Evolutionary conservation across 1,284 basidiomycete genomes (phyloP), one percentile per base, ranked within the genome.

Genomic region (Ustilago crameri): DNA sequence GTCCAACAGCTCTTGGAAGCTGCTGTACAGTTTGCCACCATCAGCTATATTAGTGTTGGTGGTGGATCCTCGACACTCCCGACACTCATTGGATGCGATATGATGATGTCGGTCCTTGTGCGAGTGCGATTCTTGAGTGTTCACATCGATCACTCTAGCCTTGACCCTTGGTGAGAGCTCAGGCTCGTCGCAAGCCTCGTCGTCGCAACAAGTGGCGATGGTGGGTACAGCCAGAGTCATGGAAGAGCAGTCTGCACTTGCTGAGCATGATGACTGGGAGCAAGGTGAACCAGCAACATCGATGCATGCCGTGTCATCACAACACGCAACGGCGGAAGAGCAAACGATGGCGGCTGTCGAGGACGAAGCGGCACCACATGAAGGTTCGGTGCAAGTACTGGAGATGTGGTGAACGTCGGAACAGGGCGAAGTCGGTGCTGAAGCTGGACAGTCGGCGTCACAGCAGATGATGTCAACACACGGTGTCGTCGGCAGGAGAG

Each of bases 1-100:
- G 26, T 73, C 70, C 27, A 73, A 51, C 3, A 73, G 61, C 49
- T 73, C 70, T 18, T 73, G 70, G 18, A 73, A 73, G 51, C 70
- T 73, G 58, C 65, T 58, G 37, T 68, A 73, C 20, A 68, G 24
- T 17, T 51, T 58, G 4, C 65, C 70, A 15, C 48, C 49, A 17
- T 53, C 56, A 17, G 55, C 44, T 18, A 54, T 57, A 5, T 46
- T 46, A 12, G 49, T 41, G 5, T 47, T 51, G 1, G 26, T 37
- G 22, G 54, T 49, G 17, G 69, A 65, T 7, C 68, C 68, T 10
- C 61, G 24, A 46, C 64, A 72, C 17, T 67, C 60, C 4, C 35
- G 51, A 20, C 64, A 72, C 35, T 72, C 61, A 9, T 47, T 59
- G 43, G 52, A 51, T 15, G 49, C n/a, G 14, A 24, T 40, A 12